A percentile compares a stretch with the other conserved stretches of the same genome.
phyloP scores from a whole-genome alignment of 805 yeast genomes.

The Myxozyma neglecta region DNA sequence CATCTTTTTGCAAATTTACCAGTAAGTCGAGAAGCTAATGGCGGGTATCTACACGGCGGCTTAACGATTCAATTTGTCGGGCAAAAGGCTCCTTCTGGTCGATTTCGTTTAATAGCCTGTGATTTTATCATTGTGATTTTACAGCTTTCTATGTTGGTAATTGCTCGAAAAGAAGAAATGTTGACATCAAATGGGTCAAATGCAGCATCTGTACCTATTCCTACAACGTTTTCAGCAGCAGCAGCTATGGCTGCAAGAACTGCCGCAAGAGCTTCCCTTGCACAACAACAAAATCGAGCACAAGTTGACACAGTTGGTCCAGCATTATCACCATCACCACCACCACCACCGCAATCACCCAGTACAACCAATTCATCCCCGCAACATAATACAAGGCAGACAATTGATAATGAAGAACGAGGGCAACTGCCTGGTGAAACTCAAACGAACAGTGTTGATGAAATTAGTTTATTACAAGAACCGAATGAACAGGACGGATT shows the following conservation, averaged over 20 bases:
- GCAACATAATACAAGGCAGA: constrained; percentile 1
- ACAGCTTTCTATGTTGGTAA: constrained; percentile 17
- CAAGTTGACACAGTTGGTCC: background rate
- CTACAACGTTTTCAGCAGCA: constrained; percentile 13
- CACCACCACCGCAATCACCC: background rate
- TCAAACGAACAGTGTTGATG: background rate
- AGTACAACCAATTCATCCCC: background rate
- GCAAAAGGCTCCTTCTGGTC: constrained; percentile 25
- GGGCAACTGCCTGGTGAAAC: background rate
- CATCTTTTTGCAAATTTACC: constrained; percentile 25
- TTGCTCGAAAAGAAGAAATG: background rate
- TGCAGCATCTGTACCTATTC: background rate
- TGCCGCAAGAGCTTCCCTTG: constrained; percentile 1
- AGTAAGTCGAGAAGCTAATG: constrained; percentile 23
- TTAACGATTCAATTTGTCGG: constrained; percentile 32
- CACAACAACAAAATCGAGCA: background rate
- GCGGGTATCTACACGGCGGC: constrained; percentile 32
- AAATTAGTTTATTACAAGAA: constrained; percentile 1
- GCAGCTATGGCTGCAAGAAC: constrained; percentile 15
- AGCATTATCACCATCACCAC: constrained; percentile 5
- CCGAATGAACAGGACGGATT: constrained; percentile 27
- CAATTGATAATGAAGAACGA: constrained; percentile 23
- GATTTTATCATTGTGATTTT: constrained; percentile 15
- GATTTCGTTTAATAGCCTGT: constrained; percentile 8
- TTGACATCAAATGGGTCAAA: constrained; percentile 2